Conservation (phyloP, 2,329 filamentous ascomycete species). For the Microthyrium microscopicum region DNA sequence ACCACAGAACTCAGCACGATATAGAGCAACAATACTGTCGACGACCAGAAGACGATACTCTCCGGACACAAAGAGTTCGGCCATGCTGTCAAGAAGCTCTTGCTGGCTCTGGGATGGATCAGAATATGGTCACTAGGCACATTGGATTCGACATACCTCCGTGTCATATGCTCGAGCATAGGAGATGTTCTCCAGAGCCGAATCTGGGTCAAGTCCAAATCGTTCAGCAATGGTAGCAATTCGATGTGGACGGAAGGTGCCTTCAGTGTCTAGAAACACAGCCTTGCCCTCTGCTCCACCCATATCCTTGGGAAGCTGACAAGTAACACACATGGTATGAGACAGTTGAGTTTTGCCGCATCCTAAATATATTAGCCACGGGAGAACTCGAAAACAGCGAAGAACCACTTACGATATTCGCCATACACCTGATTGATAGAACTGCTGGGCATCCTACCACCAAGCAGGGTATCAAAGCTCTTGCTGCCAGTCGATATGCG, state of each 20-base stretch:
- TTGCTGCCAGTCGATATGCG: slow-evolving; percentile 55
- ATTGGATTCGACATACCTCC: slow-evolving; percentile 23
- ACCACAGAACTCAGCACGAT: slow-evolving; percentile 49
- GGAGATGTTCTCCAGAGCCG: slow-evolving; percentile 49
- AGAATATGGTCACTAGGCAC: slow-evolving; percentile 3
- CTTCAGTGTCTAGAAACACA: slow-evolving; percentile 49
- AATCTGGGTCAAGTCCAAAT: slow-evolving; percentile 41
- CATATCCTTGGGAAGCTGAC: slow-evolving; percentile 41
- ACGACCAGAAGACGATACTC: slow-evolving; percentile 51
- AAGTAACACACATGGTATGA: slow-evolving; percentile 51
- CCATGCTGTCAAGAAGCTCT: slow-evolving; percentile 44
- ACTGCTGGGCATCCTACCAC: slow-evolving; percentile 18
- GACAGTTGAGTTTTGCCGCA: slow-evolving; percentile 56
- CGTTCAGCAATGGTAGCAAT: slow-evolving; percentile 51
- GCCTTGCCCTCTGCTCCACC: slow-evolving; percentile 53
- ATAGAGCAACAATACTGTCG: slow-evolving; percentile 55
- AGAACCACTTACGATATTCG: slow-evolving; percentile 30
- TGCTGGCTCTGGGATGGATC: slow-evolving; percentile 31
- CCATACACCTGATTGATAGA: slow-evolving; percentile 29
- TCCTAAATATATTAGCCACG: slow-evolving; percentile 14
- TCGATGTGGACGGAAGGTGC: slow-evolving; percentile 50
- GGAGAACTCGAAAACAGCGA: not conserved
- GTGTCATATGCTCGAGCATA: slow-evolving; percentile 49
- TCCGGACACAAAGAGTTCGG: slow-evolving; percentile 43
- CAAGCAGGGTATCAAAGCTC: slow-evolving; percentile 47